Base-by-base conservation (phyloP, 179 eudicot species). In the Drosera spatulata region DNA sequence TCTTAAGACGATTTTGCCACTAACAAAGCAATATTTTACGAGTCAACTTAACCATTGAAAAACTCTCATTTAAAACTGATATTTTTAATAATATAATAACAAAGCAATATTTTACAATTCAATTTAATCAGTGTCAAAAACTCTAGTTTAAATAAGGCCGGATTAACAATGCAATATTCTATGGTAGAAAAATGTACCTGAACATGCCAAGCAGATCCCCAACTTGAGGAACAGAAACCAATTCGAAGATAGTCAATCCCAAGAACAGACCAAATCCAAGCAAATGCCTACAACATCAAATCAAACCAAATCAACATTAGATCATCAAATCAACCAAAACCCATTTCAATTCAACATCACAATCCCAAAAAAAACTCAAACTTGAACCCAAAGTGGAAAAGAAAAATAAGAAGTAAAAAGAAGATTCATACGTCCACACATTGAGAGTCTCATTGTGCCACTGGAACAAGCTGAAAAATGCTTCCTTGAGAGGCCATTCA, bases 391-490 rank as follows among this genome's bases (percentile, higher is more conserved):
- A 22, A 22, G 49, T 50, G 53, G 10, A 1, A 50, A 14, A 50
- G 53, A 2, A 10, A 45, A 10, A 45, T 6, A 45, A 0, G 2
- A 10, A 50, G 53, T 10, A 5, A 39, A 49, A 43, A 40, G 65
- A 52, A 8, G 10, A 4, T 7, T 73, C 98, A 64, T 78, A 91
- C 98, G 98, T 86, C 98, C 98, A 91, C 3, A 86, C 71, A 55
- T 91, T 91, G 70, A 91, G 84, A 10, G 98, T 88, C 71, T 91
- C 98, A 55, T 88, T 91, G 62, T 91, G 98, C 93, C 89, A 91
- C n/a, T 75, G 86, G 58, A 91, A 88, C 51, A 91, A 53, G 79
- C 96, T 91, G 60, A 84, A 72, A 39, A 86, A 47, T 15, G 91
- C 96, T 42, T 82, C 76, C 53, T 75, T 88, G 4, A 82, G 64